phyloP scores from a whole-genome alignment of 169 alveolate species.

The Cryptosporidium xiaoi region DNA sequence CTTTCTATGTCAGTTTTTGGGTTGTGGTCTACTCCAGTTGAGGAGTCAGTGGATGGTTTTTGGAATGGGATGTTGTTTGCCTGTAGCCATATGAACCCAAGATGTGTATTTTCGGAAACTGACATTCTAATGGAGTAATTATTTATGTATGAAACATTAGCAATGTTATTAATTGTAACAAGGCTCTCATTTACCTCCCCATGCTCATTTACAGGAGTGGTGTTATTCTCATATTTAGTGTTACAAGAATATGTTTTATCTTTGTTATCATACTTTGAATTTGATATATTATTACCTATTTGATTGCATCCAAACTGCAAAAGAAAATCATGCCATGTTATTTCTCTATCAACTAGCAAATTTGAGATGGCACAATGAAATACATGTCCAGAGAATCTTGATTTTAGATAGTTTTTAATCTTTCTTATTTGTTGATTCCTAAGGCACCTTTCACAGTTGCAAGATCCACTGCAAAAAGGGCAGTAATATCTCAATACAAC shows the following conservation, averaged over 20 bases:
- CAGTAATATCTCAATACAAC: slow-evolving; percentile 59
- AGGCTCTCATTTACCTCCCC: slow-evolving; percentile 49
- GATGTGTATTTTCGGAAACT: slow-evolving; percentile 47
- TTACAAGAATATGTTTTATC: not conserved
- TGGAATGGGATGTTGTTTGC: slow-evolving; percentile 59
- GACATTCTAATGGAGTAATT: slow-evolving; percentile 24
- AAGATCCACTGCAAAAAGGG: slow-evolving; percentile 63
- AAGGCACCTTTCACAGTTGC: slow-evolving; percentile 71
- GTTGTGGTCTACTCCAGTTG: not conserved
- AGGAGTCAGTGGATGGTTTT: slow-evolving; percentile 2
- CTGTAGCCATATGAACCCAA: slow-evolving; percentile 66
- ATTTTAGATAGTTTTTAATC: slow-evolving; percentile 46
- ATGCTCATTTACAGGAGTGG: slow-evolving; percentile 4
- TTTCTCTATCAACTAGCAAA: slow-evolving; percentile 14
- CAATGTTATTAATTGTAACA: slow-evolving; percentile 21
- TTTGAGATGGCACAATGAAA: slow-evolving; percentile 56
- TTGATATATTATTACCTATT: too few relatives aligned
- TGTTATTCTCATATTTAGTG: not conserved
- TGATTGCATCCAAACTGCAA: slow-evolving; percentile 41
- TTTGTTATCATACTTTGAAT: not conserved
- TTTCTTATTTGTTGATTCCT: slow-evolving; percentile 65
- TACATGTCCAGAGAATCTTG: slow-evolving; percentile 38
- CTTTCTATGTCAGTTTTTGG: not conserved
- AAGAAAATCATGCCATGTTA: slow-evolving; percentile 54
- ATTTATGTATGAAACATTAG: slow-evolving; percentile 36